Evolutionary conservation across 352 stramenopile species (phyloP).

Genomic region (Globisporangium okanoganense): DNA sequence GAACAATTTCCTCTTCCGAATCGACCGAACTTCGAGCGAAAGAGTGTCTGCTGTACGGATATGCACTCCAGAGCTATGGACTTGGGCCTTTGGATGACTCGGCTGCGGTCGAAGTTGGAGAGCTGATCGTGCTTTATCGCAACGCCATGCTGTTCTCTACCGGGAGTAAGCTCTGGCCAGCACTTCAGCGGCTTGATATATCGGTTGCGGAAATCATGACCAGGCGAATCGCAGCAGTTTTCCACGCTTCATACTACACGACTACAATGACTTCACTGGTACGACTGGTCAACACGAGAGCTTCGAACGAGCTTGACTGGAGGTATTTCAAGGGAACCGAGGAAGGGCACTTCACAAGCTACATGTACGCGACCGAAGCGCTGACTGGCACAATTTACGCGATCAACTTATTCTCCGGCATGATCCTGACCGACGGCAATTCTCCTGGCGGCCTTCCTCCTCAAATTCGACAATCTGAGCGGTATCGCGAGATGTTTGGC

Average conservation of each 20-base stretch:
- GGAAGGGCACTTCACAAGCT: conserved; percentile 18
- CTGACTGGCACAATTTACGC: conserved; percentile 24
- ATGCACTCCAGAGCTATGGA: conserved; percentile 29
- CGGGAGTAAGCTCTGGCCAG: background rate
- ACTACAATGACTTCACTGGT: conserved; percentile 21
- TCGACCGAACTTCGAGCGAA: conserved; percentile 16
- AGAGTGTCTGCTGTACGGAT: conserved; percentile 45
- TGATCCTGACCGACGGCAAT: conserved; percentile 37
- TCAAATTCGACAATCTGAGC: conserved; percentile 23
- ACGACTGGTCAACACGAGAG: conserved; percentile 20
- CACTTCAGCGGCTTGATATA: conserved; percentile 2
- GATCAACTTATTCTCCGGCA: conserved; percentile 48
- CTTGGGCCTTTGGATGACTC: conserved; percentile 4
- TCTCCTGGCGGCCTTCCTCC: conserved; percentile 32
- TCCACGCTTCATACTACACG: background rate
- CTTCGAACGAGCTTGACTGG: conserved; percentile 24
- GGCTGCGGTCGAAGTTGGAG: conserved; percentile 25
- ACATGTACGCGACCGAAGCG: conserved; percentile 24
- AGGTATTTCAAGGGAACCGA: conserved; percentile 1
- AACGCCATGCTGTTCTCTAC: conserved; percentile 20
- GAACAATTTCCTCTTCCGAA: conserved; percentile 8
- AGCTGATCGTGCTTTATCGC: conserved; percentile 45
- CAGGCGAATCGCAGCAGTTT: conserved; percentile 12
- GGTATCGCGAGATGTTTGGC: conserved; percentile 43
- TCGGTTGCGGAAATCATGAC: conserved; percentile 35